Percentiles rank a stretch among this genome's conserved stretches.
phyloP scores from a whole-genome alignment of 257 asterid genomes.

The Salvia rosmarinus region DNA sequence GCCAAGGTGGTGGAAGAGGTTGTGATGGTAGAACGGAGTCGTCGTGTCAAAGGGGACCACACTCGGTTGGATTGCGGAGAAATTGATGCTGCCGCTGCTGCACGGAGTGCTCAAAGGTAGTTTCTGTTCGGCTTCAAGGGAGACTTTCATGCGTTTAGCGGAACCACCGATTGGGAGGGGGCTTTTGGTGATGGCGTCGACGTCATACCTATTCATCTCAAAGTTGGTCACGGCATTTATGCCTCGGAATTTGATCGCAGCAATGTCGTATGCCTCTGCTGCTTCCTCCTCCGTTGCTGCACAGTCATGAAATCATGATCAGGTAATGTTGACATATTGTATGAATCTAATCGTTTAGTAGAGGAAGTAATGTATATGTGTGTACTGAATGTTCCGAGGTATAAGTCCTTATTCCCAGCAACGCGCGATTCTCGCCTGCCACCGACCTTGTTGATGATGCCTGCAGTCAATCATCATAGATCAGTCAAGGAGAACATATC shows the following conservation, averaged over 20 bases:
- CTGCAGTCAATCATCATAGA: conserved; percentile 40
- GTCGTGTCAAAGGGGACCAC: conserved; percentile 65
- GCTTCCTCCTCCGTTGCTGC: conserved; percentile 99
- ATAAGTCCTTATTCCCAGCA: conserved; percentile 89
- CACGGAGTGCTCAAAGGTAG: conserved; percentile 37
- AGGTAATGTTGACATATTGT: not conserved
- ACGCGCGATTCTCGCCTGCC: conserved; percentile 99
- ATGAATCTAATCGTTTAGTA: not conserved
- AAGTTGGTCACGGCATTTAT: conserved; percentile 84
- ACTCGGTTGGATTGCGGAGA: conserved; percentile 57
- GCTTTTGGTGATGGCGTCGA: conserved; percentile 75
- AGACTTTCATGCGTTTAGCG: conserved; percentile 74
- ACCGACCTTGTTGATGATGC: conserved; percentile 99
- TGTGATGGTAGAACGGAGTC: conserved; percentile 51
- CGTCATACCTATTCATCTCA: conserved; percentile 89
- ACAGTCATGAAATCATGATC: not conserved
- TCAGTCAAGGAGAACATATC: not conserved
- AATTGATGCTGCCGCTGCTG: conserved; percentile 56
- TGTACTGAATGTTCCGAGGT: conserved; percentile 92
- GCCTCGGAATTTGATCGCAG: conserved; percentile 94
- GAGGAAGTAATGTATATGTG: not conserved
- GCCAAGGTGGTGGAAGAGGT: conserved; percentile 63
- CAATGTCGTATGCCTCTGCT: conserved; percentile 96
- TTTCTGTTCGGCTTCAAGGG: conserved; percentile 59
- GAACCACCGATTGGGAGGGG: conserved; percentile 91